Evolutionary conservation across 2,329 filamentous ascomycete species (phyloP), one percentile per base, ranked within the genome.

Genomic region (Aspergillus luchuensis): DNA sequence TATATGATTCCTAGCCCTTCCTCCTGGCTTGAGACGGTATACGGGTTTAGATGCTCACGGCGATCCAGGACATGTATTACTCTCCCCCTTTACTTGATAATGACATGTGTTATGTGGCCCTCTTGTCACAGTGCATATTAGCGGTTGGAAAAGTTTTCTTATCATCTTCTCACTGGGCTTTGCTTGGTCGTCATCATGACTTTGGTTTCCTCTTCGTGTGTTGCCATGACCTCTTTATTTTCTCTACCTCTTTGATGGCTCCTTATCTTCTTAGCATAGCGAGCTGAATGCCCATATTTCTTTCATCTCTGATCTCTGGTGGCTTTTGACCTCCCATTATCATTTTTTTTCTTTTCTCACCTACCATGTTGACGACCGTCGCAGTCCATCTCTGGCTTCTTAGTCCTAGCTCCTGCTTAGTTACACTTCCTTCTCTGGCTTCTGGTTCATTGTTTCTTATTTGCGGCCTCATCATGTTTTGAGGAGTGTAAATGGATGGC

Each of bases 141-240:
- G 75, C 74, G 74, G 73, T 77, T 76, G 71, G 74, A 76, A 77
- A 77, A 78, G 72, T 76, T 64, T 62, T 70, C 62, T 71, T 69
- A 66, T 69, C 63, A 64, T 69, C 67, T 69, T 65, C 60, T 70
- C 63, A 62, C 65, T 71, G 67, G 66, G 63, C 67, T 66, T 65
- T 67, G 55, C 53, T 66, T 65, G 60, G 64, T 59, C 55, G 39
- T 50, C 58, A 62, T 67, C 52, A 64, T 66, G 67, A 65, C 57
- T 63, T 61, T 68, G 62, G 63, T 55, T 69, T 66, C 67, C 59
- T 62, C 55, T 63, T 62, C 58, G 36, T 63, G 61, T 69, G 60
- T 67, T 72, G 62, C 63, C 60, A 60, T 69, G 66, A 69, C 53
- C 59, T 65, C 63, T 67, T 64, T 64, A 66, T 61, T 54, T 64